Percentiles rank a stretch among this genome's conserved stretches.
Evolutionary conservation across 345 rosid genomes (phyloP).

Genomic region (Erodium maritimum): DNA sequence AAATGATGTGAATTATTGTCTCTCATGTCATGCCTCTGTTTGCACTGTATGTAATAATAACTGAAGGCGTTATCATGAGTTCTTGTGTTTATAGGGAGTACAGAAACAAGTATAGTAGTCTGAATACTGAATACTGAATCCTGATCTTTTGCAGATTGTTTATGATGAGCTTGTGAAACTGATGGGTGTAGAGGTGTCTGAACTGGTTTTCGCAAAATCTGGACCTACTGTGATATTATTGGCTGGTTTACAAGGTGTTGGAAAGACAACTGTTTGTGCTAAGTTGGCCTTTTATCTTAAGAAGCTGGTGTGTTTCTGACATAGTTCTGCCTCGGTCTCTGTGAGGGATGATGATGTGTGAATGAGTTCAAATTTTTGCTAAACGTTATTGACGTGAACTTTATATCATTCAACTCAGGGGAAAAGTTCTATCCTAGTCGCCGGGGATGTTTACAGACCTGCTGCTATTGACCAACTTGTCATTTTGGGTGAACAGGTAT

Average conservation of each 20-base stretch:
- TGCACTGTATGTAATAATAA: too few species aligned
- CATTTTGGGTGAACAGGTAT: conserved; percentile 90
- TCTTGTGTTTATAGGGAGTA: not conserved
- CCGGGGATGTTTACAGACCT: conserved; percentile 98
- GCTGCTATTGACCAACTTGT: conserved; percentile 98
- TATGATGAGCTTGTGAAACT: conserved; percentile 78
- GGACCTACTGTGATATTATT: conserved; percentile 76
- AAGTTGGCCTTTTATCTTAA: conserved; percentile 86
- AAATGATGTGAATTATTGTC: not conserved
- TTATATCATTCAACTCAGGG: conserved; percentile 34
- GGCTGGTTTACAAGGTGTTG: conserved; percentile 98
- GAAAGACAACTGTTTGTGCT: conserved; percentile 94
- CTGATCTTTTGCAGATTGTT: conserved; percentile 46
- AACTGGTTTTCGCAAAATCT: conserved; percentile 70
- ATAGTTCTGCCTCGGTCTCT: not conserved
- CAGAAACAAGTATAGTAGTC: conserved; percentile 2
- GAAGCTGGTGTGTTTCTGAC: conserved; percentile 49
- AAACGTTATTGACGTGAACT: conserved; percentile 7
- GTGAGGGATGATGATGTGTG: not conserved
- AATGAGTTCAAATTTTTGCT: conserved; percentile 4
- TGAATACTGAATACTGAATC: conserved; percentile 3
- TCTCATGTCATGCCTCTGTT: not conserved
- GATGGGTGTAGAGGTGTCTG: conserved; percentile 98
- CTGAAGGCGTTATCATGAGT: not conserved
- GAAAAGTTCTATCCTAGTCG: conserved; percentile 86